Conservation (phyloP, 2,329 filamentous ascomycete genomes). For the Trichoderma sp. region DNA sequence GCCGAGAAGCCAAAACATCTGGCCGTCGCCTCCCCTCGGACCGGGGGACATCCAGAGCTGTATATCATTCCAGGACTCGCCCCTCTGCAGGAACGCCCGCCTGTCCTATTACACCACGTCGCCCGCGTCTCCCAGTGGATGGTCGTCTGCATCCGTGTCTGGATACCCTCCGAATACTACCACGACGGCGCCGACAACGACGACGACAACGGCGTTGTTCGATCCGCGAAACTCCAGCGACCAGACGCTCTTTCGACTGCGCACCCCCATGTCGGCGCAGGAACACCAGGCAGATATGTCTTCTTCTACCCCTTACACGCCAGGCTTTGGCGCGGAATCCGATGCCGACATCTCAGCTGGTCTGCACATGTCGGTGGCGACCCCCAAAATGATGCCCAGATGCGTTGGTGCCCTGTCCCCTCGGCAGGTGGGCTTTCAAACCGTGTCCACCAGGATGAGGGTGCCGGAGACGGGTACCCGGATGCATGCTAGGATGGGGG, state of each 20-base stretch:
- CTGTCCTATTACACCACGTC: constrained; percentile 36
- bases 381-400: constrained; percentile 28
- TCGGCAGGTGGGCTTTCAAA: constrained; percentile 30
- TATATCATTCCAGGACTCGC: constrained; percentile 42
- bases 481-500: too few species aligned
- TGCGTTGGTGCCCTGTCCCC: constrained; percentile 24
- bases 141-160: constrained; percentile 37
- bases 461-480: too few species aligned
- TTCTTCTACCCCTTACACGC: constrained; percentile 30
- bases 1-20: constrained; percentile 34
- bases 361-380: constrained; percentile 27
- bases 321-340: constrained; percentile 29
- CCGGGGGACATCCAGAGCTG: constrained; percentile 44
- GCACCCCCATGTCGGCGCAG: constrained; percentile 36
- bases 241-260: constrained; percentile 29
- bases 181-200: too few species aligned
- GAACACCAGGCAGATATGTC: constrained; percentile 31
- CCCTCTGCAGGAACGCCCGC: constrained; percentile 34
- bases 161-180: constrained; percentile 28
- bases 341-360: constrained; percentile 32
- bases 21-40: constrained; percentile 44
- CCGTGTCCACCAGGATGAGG: constrained; percentile 2
- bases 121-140: constrained; percentile 41
- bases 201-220: constrained; percentile 27
- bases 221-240: constrained; percentile 32